Percentiles rank a stretch among this genome's conserved stretches.
These are phyloP conservation scores for Chloris gayana DNA, from an alignment of 176 grass and related monocot species.

Conservation along the genomic window DNA sequence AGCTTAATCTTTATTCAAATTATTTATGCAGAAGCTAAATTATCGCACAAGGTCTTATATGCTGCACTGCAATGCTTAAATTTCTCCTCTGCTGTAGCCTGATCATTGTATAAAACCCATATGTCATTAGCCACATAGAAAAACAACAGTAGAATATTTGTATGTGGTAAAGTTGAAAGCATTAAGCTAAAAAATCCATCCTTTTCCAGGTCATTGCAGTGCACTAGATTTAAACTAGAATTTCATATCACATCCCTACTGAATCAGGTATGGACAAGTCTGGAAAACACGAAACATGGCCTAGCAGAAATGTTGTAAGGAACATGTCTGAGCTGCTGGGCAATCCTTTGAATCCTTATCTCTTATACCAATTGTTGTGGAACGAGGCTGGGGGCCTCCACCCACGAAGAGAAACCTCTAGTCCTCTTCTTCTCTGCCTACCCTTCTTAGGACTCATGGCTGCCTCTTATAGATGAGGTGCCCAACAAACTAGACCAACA, in stretches of 20 bases:
- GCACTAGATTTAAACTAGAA: neutral
- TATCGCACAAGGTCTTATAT: conserved; percentile 84
- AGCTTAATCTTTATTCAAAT: conserved; percentile 27
- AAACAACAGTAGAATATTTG: conserved; percentile 11
- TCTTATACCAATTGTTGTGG: no score
- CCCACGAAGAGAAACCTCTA: no score
- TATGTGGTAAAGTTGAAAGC: conserved; percentile 6
- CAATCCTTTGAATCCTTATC: conserved; percentile 6
- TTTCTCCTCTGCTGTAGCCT: conserved; percentile 87
- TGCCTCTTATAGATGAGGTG: no score
- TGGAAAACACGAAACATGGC: neutral
- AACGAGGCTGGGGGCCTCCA: no score
- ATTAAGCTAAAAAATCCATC: conserved; percentile 34
- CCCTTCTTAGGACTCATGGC: no score
- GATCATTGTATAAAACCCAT: conserved; percentile 26
- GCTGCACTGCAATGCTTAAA: conserved; percentile 93
- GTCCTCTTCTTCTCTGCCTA: no score
- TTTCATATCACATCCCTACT: conserved; percentile 5
- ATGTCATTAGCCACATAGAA: conserved; percentile 15
- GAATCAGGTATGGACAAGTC: neutral
- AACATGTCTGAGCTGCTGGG: conserved; percentile 17
- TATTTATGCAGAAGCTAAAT: conserved; percentile 42
- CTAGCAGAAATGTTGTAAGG: neutral
- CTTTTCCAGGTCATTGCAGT: neutral
- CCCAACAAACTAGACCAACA: no score